phyloP scores from a whole-genome alignment of 768 basidiomycete genomes.

The Terana coerulea region DNA sequence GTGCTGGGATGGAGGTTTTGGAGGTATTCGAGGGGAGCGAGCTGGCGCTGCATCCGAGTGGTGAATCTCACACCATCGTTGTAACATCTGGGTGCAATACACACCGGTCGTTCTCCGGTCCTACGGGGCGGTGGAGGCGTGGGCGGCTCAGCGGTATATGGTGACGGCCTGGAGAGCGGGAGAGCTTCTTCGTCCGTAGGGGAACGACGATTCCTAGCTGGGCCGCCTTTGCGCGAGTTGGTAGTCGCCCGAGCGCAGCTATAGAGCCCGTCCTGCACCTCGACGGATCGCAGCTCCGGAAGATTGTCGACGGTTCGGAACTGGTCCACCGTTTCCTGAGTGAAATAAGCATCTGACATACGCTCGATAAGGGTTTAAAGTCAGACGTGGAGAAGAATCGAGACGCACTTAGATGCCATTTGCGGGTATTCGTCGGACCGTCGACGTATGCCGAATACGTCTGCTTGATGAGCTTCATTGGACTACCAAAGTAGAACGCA shows the following conservation, averaged over 20 bases:
- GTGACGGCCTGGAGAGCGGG: too few relatives aligned
- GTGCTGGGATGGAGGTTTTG: slow-evolving; percentile 20
- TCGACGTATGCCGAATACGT: slow-evolving; percentile 37
- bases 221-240: slow-evolving; percentile 17
- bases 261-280: slow-evolving; percentile 59
- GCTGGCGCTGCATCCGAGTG: slow-evolving; percentile 13
- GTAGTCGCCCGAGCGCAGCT: slow-evolving; percentile 51
- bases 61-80: neutral
- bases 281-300: slow-evolving; percentile 47
- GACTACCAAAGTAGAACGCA: slow-evolving; percentile 13
- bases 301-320: slow-evolving; percentile 59
- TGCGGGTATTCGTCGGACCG: slow-evolving; percentile 24
- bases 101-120: neutral
- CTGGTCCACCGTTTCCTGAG: slow-evolving; percentile 53
- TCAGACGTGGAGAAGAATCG: neutral
- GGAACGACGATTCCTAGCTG: neutral
- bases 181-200: neutral
- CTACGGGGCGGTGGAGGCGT: too few relatives aligned
- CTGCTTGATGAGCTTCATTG: slow-evolving; percentile 32
- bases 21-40: slow-evolving; percentile 27
- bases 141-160: too few relatives aligned
- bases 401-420: slow-evolving; percentile 37
- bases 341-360: slow-evolving; percentile 70
- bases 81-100: neutral
- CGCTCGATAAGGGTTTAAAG: neutral